Percentiles rank a stretch among this genome's conserved stretches.
Conservation (phyloP, 345 rosid species). For the Jatropha curcas region DNA sequence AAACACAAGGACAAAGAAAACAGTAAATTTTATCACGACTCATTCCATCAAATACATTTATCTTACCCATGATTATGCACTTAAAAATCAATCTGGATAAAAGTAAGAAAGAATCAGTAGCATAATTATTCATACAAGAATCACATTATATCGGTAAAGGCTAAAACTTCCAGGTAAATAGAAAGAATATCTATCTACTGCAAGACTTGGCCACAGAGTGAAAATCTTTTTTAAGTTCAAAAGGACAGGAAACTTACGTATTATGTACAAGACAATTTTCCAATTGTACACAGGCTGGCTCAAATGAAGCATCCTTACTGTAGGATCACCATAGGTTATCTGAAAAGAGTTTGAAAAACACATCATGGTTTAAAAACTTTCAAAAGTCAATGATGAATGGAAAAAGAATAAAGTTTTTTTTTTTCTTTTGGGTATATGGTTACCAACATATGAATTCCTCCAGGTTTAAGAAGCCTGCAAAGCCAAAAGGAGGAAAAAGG, state of each 20-base stretch:
- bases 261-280: constrained; percentile 67
- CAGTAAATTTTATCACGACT: not conserved
- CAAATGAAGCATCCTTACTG: constrained; percentile 87
- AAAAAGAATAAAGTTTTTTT: constrained; percentile 5
- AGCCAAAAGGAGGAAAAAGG: constrained; percentile 17
- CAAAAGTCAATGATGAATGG: constrained; percentile 5
- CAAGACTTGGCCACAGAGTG: not conserved
- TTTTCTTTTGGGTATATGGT: constrained; percentile 26
- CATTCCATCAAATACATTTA: not conserved
- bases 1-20: not conserved
- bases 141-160: not conserved
- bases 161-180: not conserved
- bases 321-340: constrained; percentile 97
- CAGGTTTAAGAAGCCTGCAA: constrained; percentile 82
- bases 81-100: too few species aligned
- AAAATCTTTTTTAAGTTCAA: not conserved
- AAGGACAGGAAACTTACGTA: constrained; percentile 56
- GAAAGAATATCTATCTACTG: not conserved
- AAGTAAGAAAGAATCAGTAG: too few species aligned
- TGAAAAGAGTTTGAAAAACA: constrained; percentile 25
- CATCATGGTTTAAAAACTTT: constrained; percentile 11
- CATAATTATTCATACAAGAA: too few species aligned
- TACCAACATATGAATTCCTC: constrained; percentile 94
- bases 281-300: constrained; percentile 59
- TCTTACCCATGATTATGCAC: not conserved